A percentile compares a stretch with the other conserved stretches of the same genome.
Evolutionary conservation across 73 alveolate species (phyloP).

Genomic region (Strombidium stylifer): DNA sequence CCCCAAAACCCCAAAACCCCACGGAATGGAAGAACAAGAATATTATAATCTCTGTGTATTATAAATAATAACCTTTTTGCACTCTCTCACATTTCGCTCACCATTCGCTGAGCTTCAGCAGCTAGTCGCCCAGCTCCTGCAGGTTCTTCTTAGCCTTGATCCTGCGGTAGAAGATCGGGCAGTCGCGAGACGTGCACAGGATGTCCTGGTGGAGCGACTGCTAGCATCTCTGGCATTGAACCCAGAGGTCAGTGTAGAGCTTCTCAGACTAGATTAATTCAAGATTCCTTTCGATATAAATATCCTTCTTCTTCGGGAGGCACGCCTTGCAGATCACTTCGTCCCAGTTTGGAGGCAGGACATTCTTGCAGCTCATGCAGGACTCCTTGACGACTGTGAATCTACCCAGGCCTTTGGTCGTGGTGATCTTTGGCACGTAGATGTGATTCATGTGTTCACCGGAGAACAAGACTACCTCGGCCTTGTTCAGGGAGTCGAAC

Average conservation of each 20-base stretch:
- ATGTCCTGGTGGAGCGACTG: slow-evolving; percentile 84
- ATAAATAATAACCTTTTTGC: neutral
- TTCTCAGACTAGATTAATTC: slow-evolving; percentile 69
- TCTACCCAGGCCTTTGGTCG: slow-evolving; percentile 73
- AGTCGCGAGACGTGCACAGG: slow-evolving; percentile 93
- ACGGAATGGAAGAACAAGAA: too few species aligned
- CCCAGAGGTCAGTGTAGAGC: slow-evolving; percentile 90
- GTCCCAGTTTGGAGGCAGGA: slow-evolving; percentile 27
- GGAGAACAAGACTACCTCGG: slow-evolving; percentile 85
- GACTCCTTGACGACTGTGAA: slow-evolving; percentile 74
- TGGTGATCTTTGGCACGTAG: slow-evolving; percentile 70
- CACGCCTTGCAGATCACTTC: slow-evolving; percentile 82
- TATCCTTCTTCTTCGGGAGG: slow-evolving; percentile 59
- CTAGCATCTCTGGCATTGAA: slow-evolving; percentile 97
- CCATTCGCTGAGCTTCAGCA: slow-evolving; percentile 13
- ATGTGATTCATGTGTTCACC: slow-evolving; percentile 94
- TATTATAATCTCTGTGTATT: too few species aligned
- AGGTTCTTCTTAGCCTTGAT: slow-evolving; percentile 88
- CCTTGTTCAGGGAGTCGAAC: slow-evolving; percentile 80
- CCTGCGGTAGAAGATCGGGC: slow-evolving; percentile 97
- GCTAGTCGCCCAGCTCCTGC: slow-evolving; percentile 12
- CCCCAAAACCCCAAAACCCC: too few species aligned
- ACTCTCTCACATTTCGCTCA: neutral
- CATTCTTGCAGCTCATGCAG: slow-evolving; percentile 81
- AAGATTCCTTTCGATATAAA: slow-evolving; percentile 75